Evolutionary conservation across 2,329 filamentous ascomycete genomes (phyloP).

Genomic region (Microsporum canis): DNA sequence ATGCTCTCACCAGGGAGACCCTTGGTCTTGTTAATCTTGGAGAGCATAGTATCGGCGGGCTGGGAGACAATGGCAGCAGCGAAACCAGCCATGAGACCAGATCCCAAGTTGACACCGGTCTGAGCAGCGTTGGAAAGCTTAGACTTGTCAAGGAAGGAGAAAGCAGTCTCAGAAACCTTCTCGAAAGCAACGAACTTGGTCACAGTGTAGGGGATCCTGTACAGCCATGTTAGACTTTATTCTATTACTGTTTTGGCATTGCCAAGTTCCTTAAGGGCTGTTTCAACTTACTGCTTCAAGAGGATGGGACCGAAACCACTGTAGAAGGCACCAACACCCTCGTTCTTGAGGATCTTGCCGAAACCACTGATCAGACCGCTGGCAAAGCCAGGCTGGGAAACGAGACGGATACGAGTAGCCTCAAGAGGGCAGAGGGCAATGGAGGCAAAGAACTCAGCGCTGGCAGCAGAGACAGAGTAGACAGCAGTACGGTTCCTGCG

Average conservation of each 20-base stretch:
- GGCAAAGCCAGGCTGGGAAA: slow-evolving; percentile 77
- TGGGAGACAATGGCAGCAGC: slow-evolving; percentile 78
- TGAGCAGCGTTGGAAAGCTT: slow-evolving; percentile 56
- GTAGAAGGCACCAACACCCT: slow-evolving; percentile 81
- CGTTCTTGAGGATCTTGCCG: slow-evolving; percentile 68
- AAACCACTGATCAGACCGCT: slow-evolving; percentile 68
- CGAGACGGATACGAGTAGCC: slow-evolving; percentile 86
- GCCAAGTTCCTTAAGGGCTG: background rate
- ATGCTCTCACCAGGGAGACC: slow-evolving; percentile 77
- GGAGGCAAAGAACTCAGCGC: slow-evolving; percentile 53
- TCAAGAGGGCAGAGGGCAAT: slow-evolving; percentile 76
- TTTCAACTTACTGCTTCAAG: slow-evolving; percentile 59
- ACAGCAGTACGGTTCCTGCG: slow-evolving; percentile 68
- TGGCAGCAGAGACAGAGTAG: slow-evolving; percentile 58
- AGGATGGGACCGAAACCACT: slow-evolving; percentile 79
- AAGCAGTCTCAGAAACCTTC: slow-evolving; percentile 69
- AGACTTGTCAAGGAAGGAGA: slow-evolving; percentile 58
- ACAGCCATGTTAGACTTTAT: background rate
- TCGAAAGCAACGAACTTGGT: slow-evolving; percentile 92
- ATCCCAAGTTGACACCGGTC: slow-evolving; percentile 72
- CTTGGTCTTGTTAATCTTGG: slow-evolving; percentile 94
- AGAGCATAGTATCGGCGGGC: slow-evolving; percentile 86
- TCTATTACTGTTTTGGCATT: background rate
- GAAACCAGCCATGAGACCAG: slow-evolving; percentile 76
- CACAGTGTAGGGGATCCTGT: slow-evolving; percentile 82